phyloP scores from a whole-genome alignment of 345 rosid genomes.

The Eucalyptus dawsonii region DNA sequence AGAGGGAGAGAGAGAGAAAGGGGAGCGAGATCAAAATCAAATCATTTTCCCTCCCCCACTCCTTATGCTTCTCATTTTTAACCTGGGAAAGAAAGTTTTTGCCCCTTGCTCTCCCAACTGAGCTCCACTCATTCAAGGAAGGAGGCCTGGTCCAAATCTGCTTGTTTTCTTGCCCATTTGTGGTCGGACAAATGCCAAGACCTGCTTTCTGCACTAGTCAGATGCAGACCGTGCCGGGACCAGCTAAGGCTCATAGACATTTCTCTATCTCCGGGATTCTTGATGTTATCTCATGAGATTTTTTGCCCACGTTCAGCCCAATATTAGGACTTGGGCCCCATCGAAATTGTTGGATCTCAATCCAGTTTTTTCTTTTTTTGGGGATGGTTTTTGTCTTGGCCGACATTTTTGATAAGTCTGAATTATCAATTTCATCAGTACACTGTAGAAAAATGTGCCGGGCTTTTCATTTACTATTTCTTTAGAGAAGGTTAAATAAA shows the following conservation, averaged over 20 bases:
- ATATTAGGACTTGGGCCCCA: neutral
- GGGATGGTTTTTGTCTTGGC: neutral
- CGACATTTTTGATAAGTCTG: neutral
- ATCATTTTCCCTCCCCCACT: neutral
- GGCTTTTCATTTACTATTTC: neutral
- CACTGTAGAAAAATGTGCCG: neutral
- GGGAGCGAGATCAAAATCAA: neutral
- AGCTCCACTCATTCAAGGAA: neutral
- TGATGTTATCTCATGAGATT: neutral
- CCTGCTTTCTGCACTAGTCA: neutral
- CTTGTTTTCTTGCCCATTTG: neutral
- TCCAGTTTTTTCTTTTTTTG: neutral
- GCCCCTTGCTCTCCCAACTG: neutral
- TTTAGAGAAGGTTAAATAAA: neutral
- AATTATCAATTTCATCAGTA: neutral
- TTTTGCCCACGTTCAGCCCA: neutral
- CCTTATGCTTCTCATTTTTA: neutral
- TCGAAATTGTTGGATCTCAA: neutral
- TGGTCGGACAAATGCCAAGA: neutral
- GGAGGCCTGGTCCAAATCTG: neutral
- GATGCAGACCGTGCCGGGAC: neutral
- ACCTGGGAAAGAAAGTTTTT: neutral
- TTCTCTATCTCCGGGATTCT: neutral
- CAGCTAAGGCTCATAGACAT: neutral
- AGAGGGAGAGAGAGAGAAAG: neutral